Base-by-base conservation (phyloP, 169 alveolate genomes). In the Theileria orientalis region DNA sequence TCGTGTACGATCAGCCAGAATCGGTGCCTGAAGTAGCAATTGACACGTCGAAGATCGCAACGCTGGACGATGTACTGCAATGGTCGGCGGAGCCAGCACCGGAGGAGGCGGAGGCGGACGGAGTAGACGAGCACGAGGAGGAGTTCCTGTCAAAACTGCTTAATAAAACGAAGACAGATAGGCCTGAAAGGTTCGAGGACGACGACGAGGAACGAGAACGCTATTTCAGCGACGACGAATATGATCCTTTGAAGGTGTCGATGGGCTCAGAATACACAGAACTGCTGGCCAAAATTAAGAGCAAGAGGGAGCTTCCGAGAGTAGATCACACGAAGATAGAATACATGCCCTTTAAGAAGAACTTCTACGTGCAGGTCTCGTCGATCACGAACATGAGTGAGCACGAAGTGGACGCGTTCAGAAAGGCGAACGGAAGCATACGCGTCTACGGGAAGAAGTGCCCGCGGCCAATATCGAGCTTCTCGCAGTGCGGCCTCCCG, bases 401-500 rank as follows among this genome's bases (percentile, higher is more conserved):
- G 19, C 95, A 91, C 73, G 97, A 94, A 69, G 96, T 94, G 19
- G 96, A 92, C 30, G 93, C 94, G 61, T 77, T 94, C 54, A 64
- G 97, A 62, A 92, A 92, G 73, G 91, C 94, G 30, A 86, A 93
- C 67, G 95, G 95, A 59, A 91, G 92, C 70, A 94, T 94, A 67
- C 84, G 90, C 74, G 98, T 96, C 16, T 85, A 98, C 67, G 99
- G 99, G 2, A 91, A 94, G 76, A 90, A 92, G 44, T 92, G 97
- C 75, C 97, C 98, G 54, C 78, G 93, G 29, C 99, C 99, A 14
- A 92, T 97, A 37, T 83, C 80, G 46, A 95, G 93, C 57, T 98
- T 98, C 94, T 94, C 93, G 74, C 97, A 98, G 89, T 96, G 99
- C 76, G 99, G 99, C 5, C 90, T 97, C 68, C 97, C 97, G 14